Percentiles rank a stretch among this genome's conserved stretches.
phyloP scores from a whole-genome alignment of 2,329 filamentous ascomycete species.

The Fusarium paranaense region DNA sequence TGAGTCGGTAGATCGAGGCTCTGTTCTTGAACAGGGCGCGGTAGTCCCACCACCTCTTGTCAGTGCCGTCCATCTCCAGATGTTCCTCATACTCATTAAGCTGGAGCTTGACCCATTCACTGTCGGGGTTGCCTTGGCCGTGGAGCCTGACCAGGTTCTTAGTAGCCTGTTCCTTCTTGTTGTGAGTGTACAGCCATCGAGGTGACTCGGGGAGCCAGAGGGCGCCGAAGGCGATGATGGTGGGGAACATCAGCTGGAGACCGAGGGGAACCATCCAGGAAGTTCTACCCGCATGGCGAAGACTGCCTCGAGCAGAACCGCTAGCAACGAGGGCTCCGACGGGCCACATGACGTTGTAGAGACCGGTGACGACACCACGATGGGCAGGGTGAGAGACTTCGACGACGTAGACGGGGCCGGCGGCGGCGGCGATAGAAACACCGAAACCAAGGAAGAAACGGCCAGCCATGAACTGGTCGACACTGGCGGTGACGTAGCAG shows the following conservation, averaged over 20 bases:
- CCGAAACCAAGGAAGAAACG: constrained; percentile 72
- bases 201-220: constrained; percentile 52
- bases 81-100: constrained; percentile 58
- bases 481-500: constrained; percentile 44
- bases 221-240: constrained; percentile 46
- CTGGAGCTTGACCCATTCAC: constrained; percentile 50
- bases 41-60: constrained; percentile 63
- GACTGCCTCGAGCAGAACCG: constrained; percentile 57
- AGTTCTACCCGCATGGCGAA: constrained; percentile 43
- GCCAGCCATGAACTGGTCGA: constrained; percentile 62
- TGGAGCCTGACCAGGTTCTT: constrained; percentile 54
- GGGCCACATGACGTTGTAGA: constrained; percentile 62
- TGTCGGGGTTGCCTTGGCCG: constrained; percentile 55
- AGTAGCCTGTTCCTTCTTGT: constrained; percentile 44
- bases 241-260: constrained; percentile 56
- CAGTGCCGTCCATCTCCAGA: constrained; percentile 58
- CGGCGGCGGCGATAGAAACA: constrained; percentile 59
- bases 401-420: constrained; percentile 61
- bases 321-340: constrained; percentile 61
- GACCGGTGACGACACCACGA: constrained; percentile 65
- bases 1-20: constrained; percentile 57
- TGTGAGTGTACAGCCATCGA: constrained; percentile 55
- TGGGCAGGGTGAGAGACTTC: constrained; percentile 61
- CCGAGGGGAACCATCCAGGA: constrained; percentile 56
- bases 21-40: constrained; percentile 55